Evolutionary conservation across 257 asterid genomes (phyloP), one percentile per base, ranked within the genome.

Genomic region (Pogostemon cablin): DNA sequence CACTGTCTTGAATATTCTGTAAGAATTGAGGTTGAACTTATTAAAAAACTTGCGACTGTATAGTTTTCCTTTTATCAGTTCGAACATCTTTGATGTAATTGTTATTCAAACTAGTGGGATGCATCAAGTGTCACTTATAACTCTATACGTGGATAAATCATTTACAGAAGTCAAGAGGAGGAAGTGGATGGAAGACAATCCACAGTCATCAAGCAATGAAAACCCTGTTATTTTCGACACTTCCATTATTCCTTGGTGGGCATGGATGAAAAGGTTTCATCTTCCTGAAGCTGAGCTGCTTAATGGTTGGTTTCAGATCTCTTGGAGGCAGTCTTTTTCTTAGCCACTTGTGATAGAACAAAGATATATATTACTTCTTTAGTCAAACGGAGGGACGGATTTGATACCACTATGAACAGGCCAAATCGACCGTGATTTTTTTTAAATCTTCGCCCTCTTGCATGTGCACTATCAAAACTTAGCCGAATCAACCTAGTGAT

Each of bases 241-340:
- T 49, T 83, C 98, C 35, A 86, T 87, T 39, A 75, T 93, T 75
- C 99, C 99, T 53, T 93, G 97, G 98, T 93, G 99, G 99, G 93
- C 95, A 71, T 93, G 99, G 96, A 83, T 86, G 78, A 89, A 89
- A 77, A 86, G 96, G 78, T 91, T 87, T 71, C 99, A 93, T 84
- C 99, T 93, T 54, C 98, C 99, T 2, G 99, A 93, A 85, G 99
- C 99, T 38, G 99, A 93, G 74, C 82, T 88, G 40, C 99, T 93
- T 4, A 93, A 93, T 34, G 98, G 99, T 91, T 34, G 90, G 96
- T 91, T 63, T 40, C 73, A 72, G 54, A 54, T 61, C 55, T 17
- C 44, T 41, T 41, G 44, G 5, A 41, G 25, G 10, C 52, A 46
- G n/a, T 46, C 56, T n/a, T 25, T 50, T 50, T 50, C 56, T 10